phyloP scores from a whole-genome alignment of 169 alveolate species.

The Plasmodium gallinaceum region DNA sequence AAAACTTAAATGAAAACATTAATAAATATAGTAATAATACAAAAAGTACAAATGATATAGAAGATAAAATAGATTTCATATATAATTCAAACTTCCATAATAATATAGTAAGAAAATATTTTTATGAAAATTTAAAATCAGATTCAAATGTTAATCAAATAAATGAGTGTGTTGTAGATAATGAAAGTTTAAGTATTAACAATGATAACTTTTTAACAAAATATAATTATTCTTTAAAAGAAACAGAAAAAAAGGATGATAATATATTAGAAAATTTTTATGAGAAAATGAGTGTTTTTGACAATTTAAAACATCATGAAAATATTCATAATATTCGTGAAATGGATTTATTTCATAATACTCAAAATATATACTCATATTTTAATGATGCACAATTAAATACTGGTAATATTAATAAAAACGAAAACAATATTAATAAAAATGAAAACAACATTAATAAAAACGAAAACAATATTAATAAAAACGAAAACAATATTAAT shows the following conservation, averaged over 20 bases:
- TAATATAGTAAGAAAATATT: conserved; percentile 8
- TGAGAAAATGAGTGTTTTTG: not conserved
- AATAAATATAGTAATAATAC: not conserved
- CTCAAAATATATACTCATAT: not conserved
- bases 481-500: no score
- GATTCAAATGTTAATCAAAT: not conserved
- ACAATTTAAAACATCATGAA: not conserved
- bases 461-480: no score
- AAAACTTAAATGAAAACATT: not conserved
- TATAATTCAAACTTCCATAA: not conserved
- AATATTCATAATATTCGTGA: not conserved
- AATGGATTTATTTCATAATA: not conserved
- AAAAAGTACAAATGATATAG: not conserved
- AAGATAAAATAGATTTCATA: not conserved
- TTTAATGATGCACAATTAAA: not conserved
- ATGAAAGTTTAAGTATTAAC: no score
- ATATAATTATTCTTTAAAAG: not conserved
- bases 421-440: no score
- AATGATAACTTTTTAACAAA: no score
- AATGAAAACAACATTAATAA: no score
- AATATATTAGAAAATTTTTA: not conserved
- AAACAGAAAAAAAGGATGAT: not conserved
- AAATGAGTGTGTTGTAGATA: not conserved
- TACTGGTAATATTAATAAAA: no score
- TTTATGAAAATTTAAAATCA: conserved; percentile 1